A percentile compares a stretch with the other conserved stretches of the same genome.
These are phyloP conservation scores for Ramaria sp. DNA, from an alignment of 768 basidiomycete species.

Conservation along the genomic window DNA sequence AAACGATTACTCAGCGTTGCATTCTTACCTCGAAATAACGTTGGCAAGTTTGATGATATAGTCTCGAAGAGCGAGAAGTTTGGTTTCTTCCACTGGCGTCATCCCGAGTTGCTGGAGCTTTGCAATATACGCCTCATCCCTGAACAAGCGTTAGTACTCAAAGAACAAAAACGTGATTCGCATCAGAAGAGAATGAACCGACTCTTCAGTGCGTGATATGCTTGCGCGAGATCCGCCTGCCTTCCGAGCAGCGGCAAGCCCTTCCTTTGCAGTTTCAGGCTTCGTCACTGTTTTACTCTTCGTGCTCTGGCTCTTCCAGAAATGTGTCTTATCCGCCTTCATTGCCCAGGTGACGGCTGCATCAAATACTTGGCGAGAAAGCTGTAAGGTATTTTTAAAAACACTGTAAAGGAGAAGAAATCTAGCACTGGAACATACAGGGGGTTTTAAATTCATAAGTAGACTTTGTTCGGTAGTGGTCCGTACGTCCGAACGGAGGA, in stretches of 20 bases:
- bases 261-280: conserved; percentile 61
- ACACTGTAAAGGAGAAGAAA: not conserved
- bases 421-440: conserved; percentile 38
- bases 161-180: not conserved
- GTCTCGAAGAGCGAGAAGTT: conserved; percentile 81
- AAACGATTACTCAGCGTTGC: not conserved
- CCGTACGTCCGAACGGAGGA: conserved; percentile 74
- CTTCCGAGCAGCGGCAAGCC: conserved; percentile 55
- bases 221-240: conserved; percentile 33
- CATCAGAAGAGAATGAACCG: conserved; percentile 17
- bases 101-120: conserved; percentile 86
- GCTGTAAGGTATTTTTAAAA: conserved; percentile 18
- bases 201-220: conserved; percentile 59
- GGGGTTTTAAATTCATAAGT: conserved; percentile 65
- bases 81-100: conserved; percentile 69
- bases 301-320: conserved; percentile 52
- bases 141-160: conserved; percentile 20
- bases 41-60: conserved; percentile 80
- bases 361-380: conserved; percentile 69
- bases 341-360: conserved; percentile 84
- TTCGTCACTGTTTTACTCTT: conserved; percentile 32
- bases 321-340: conserved; percentile 67
- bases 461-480: conserved; percentile 65
- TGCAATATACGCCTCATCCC: conserved; percentile 65
- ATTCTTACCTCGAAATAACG: conserved; percentile 58